Conservation (phyloP, 1,284 basidiomycete species). For the Phellopilus nigrolimitatus region DNA sequence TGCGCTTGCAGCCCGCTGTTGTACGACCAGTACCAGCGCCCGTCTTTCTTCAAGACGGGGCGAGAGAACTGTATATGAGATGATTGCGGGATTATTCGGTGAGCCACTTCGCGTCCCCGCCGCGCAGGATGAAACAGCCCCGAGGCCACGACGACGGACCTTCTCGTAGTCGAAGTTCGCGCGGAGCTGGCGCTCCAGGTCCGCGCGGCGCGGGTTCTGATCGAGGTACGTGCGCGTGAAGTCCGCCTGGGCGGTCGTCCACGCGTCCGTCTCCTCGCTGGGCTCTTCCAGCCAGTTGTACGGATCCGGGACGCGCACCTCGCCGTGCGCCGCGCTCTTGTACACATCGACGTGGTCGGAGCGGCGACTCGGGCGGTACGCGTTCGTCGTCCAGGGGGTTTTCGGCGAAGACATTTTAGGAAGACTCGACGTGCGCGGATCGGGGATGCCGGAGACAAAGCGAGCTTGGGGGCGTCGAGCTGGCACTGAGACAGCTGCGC, state of each 20-base stretch:
- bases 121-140: background rate
- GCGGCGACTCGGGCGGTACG: constrained; percentile 60
- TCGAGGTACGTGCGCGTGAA: constrained; percentile 59
- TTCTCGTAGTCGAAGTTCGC: constrained; percentile 67
- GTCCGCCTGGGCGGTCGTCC: constrained; percentile 58
- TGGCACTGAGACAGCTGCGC: background rate
- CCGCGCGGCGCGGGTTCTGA: constrained; percentile 51
- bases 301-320: constrained; percentile 63
- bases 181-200: constrained; percentile 56
- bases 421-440: no score
- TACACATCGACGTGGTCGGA: constrained; percentile 65
- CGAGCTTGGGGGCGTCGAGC: background rate
- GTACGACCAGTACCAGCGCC: constrained; percentile 73
- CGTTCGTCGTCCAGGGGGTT: constrained; percentile 38
- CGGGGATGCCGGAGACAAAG: background rate
- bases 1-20: constrained; percentile 70
- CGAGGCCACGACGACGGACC: constrained; percentile 35
- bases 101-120: no score
- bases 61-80: constrained; percentile 46
- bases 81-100: no score
- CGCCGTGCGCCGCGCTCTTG: constrained; percentile 54
- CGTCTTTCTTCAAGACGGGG: constrained; percentile 58
- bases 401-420: constrained; percentile 26
- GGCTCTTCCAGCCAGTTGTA: constrained; percentile 70
- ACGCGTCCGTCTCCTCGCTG: constrained; percentile 56